These are phyloP conservation scores for Daldinia concentrica DNA, from an alignment of 495 filamentous ascomycete species.

Conservation along the genomic window DNA sequence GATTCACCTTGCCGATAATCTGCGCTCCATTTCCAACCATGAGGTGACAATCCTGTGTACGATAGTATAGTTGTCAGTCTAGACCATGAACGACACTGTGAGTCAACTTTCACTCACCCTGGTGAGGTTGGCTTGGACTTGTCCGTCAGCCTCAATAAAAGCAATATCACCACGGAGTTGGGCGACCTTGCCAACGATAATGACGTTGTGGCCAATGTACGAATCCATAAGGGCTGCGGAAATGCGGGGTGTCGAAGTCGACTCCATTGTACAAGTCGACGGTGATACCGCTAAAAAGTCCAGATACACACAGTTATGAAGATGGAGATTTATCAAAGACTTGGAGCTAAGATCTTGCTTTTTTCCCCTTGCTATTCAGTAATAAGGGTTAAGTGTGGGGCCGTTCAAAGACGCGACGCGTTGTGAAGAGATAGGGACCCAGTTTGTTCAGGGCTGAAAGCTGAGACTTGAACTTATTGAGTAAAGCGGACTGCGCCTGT, in stretches of 20 bases:
- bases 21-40: slow-evolving; percentile 82
- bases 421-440: too few relatives aligned
- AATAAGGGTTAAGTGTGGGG: too few relatives aligned
- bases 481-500: too few relatives aligned
- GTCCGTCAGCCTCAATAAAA: slow-evolving; percentile 77
- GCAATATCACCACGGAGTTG: slow-evolving; percentile 84
- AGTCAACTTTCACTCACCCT: slow-evolving; percentile 58
- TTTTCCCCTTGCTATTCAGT: too few relatives aligned
- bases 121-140: slow-evolving; percentile 76
- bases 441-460: too few relatives aligned
- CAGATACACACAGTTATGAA: neutral
- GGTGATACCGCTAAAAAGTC: neutral
- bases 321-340: neutral
- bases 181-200: slow-evolving; percentile 84
- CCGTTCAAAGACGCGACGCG: too few relatives aligned
- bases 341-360: too few relatives aligned
- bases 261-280: slow-evolving; percentile 48
- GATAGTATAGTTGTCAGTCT: slow-evolving; percentile 32
- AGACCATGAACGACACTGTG: neutral
- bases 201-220: slow-evolving; percentile 78
- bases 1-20: slow-evolving; percentile 89
- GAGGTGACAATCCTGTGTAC: slow-evolving; percentile 75
- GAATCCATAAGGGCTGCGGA: slow-evolving; percentile 71
- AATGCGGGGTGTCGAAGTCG: slow-evolving; percentile 73
- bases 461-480: too few relatives aligned